These are phyloP conservation scores for Lasiosphaeria hispida DNA, from an alignment of 495 filamentous ascomycete species.

Conservation along the genomic window DNA sequence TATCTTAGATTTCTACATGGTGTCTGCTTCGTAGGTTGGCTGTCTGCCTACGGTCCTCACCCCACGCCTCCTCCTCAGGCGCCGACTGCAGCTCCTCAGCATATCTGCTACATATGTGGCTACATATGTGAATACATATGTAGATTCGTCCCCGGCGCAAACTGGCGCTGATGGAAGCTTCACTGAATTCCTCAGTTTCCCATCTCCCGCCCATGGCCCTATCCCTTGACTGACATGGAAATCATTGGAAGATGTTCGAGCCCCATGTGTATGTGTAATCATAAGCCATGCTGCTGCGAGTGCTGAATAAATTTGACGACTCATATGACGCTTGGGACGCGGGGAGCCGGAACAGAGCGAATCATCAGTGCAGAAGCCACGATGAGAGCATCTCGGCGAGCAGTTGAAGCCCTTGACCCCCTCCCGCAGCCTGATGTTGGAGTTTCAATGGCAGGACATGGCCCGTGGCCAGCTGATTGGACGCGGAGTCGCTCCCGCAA, in stretches of 20 bases:
- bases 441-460: neutral
- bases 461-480: neutral
- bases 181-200: neutral
- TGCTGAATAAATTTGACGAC: neutral
- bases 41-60: too few species aligned
- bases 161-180: too few species aligned
- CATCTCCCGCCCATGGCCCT: neutral
- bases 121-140: too few species aligned
- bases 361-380: slow-evolving; percentile 4
- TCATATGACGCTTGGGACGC: slow-evolving; percentile 11
- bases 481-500: neutral
- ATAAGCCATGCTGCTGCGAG: neutral
- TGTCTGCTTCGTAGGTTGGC: neutral
- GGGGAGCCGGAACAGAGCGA: neutral
- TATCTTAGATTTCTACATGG: neutral
- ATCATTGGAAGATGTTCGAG: slow-evolving; percentile 4
- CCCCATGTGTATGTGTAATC: slow-evolving; percentile 1
- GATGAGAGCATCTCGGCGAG: neutral
- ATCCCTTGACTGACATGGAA: slow-evolving; percentile 8
- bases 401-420: neutral
- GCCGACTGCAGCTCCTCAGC: too few species aligned
- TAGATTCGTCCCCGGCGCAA: too few species aligned
- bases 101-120: too few species aligned
- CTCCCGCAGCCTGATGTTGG: slow-evolving; percentile 6
- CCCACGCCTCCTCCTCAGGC: too few species aligned